Evolutionary conservation across 176 grass and related monocot species (phyloP).

Genomic region (Canna indica): DNA sequence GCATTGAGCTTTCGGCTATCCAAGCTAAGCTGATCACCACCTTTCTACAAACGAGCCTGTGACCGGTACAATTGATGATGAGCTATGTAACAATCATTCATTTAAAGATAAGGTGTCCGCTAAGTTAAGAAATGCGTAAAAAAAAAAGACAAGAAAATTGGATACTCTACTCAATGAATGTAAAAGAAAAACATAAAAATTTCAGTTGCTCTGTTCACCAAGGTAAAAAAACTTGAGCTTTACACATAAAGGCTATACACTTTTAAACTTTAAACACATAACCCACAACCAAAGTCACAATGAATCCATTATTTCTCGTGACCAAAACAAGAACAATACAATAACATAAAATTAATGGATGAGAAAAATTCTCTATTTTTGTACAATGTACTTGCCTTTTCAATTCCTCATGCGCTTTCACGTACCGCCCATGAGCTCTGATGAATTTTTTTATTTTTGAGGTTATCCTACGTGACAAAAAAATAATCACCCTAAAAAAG

Average conservation of each 20-base stretch:
- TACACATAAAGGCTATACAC: not conserved
- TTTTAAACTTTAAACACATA: too few relatives aligned
- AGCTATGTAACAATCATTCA: too few relatives aligned
- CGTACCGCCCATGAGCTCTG: constrained; percentile 56
- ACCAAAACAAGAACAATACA: not conserved
- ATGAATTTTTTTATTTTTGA: constrained; percentile 66
- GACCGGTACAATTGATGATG: constrained; percentile 26
- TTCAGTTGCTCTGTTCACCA: not conserved
- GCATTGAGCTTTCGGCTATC: constrained; percentile 37
- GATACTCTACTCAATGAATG: too few relatives aligned
- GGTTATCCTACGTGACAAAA: constrained; percentile 38
- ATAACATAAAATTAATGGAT: constrained; percentile 14
- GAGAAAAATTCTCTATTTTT: too few relatives aligned
- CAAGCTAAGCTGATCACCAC: constrained; percentile 51
- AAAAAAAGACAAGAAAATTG: not conserved
- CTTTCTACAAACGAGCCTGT: constrained; percentile 55
- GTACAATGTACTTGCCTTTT: constrained; percentile 45
- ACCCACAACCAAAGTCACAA: too few relatives aligned
- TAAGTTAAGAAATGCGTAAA: not conserved
- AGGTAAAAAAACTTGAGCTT: not conserved
- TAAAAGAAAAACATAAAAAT: too few relatives aligned
- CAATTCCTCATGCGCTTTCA: constrained; percentile 64
- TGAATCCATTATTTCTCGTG: not conserved
- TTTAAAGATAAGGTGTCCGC: not conserved
- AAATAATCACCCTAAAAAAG: not conserved